These are phyloP conservation scores for Melanomma pulvis-pyrius DNA, from an alignment of 495 filamentous ascomycete species.

Conservation along the genomic window DNA sequence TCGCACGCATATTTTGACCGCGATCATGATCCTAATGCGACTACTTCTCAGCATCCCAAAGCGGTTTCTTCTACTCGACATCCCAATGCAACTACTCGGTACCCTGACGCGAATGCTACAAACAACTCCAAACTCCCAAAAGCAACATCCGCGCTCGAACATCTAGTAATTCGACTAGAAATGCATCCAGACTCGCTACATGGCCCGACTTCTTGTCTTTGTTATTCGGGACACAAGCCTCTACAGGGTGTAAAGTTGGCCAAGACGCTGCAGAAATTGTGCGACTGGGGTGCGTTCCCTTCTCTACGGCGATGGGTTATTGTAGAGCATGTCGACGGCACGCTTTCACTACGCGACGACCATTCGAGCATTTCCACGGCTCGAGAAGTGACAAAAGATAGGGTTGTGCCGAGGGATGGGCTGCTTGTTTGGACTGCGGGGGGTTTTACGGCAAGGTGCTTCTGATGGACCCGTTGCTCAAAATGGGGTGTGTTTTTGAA, in stretches of 20 bases:
- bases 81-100: too few species aligned
- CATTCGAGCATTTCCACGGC: constrained; percentile 11
- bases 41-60: background rate
- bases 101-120: too few species aligned
- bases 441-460: too few species aligned
- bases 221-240: background rate
- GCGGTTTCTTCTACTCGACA: too few species aligned
- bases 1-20: background rate
- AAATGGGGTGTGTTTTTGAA: too few species aligned
- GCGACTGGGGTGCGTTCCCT: constrained; percentile 4
- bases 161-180: background rate
- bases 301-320: background rate
- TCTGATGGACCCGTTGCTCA: too few species aligned
- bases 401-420: too few species aligned
- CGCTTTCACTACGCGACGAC: background rate
- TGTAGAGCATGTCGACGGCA: background rate
- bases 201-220: background rate
- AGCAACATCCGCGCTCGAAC: constrained; percentile 7
- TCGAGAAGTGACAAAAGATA: background rate
- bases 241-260: background rate
- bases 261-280: background rate
- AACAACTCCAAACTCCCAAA: background rate
- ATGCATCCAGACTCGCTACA: background rate
- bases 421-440: too few species aligned
- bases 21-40: background rate